Conservation (phyloP, 108 stramenopile genomes). For the Cyclotella sp. region DNA sequence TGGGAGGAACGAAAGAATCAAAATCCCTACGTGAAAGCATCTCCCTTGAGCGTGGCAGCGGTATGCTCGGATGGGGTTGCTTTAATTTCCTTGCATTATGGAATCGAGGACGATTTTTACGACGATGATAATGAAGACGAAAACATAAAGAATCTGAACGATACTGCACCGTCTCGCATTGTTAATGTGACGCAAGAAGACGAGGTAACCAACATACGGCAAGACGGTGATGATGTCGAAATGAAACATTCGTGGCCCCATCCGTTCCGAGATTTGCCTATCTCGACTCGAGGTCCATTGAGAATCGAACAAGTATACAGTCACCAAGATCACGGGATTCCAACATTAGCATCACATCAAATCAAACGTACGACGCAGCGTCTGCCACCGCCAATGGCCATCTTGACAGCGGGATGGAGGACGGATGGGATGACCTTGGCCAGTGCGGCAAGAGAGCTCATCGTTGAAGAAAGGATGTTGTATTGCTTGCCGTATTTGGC, state of each 20-base stretch:
- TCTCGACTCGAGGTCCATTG: slow-evolving; percentile 64
- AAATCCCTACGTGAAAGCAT: slow-evolving; percentile 66
- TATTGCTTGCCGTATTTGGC: slow-evolving; percentile 50
- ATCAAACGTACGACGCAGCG: not conserved
- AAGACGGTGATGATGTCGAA: not conserved
- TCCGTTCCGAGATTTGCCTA: slow-evolving; percentile 57
- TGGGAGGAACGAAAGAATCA: not conserved
- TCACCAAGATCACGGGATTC: not conserved
- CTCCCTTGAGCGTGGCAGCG: slow-evolving; percentile 71
- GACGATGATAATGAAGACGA: slow-evolving; percentile 6
- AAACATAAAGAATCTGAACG: slow-evolving; percentile 1
- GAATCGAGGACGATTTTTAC: slow-evolving; percentile 7
- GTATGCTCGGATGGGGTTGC: slow-evolving; percentile 71
- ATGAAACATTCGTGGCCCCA: not conserved
- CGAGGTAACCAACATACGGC: not conserved
- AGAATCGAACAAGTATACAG: slow-evolving; percentile 64
- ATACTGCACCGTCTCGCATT: not conserved
- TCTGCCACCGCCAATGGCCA: slow-evolving; percentile 51
- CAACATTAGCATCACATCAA: slow-evolving; percentile 1
- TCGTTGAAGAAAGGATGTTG: slow-evolving; percentile 49
- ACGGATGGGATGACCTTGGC: slow-evolving; percentile 67
- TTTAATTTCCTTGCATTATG: slow-evolving; percentile 62
- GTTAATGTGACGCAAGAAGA: not conserved
- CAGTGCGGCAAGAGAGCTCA: slow-evolving; percentile 54
- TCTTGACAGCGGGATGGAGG: slow-evolving; percentile 79